Conservation (phyloP, 306 rosid species). For the Vachellia pachyceras region DNA sequence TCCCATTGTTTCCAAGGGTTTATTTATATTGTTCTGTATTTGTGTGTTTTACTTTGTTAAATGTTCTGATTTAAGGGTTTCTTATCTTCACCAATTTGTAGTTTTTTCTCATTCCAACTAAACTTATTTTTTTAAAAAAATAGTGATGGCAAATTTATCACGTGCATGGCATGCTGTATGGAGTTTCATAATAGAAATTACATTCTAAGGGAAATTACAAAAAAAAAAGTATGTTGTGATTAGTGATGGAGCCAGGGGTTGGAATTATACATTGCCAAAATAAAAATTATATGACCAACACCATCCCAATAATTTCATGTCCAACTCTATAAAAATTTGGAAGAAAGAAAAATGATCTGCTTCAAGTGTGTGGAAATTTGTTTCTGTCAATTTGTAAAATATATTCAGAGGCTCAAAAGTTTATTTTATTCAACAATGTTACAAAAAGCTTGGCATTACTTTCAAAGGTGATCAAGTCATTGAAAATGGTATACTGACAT, state of each 20-base stretch:
- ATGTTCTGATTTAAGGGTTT: background rate
- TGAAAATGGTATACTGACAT: background rate
- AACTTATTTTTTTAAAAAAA: background rate
- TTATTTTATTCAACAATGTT: too few species aligned
- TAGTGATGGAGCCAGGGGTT: background rate
- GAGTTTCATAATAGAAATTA: background rate
- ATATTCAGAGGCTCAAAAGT: background rate
- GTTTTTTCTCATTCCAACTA: background rate
- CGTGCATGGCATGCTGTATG: background rate
- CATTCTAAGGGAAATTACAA: slow-evolving; percentile 6
- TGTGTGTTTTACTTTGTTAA: background rate
- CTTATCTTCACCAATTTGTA: background rate
- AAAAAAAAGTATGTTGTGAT: slow-evolving; percentile 5
- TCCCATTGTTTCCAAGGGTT: background rate
- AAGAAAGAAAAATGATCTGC: background rate
- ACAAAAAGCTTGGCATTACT: background rate
- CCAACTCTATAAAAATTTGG: background rate
- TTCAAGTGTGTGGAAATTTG: background rate
- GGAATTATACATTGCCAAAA: background rate
- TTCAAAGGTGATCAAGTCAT: background rate
- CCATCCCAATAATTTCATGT: background rate
- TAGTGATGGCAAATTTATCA: background rate
- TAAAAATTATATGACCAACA: background rate
- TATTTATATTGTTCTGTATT: background rate
- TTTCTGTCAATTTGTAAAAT: background rate